Percentiles rank a stretch among this genome's conserved stretches.
These are phyloP conservation scores for Chalciporus sphaerocephalus DNA, from an alignment of 768 basidiomycete species.

Conservation along the genomic window DNA sequence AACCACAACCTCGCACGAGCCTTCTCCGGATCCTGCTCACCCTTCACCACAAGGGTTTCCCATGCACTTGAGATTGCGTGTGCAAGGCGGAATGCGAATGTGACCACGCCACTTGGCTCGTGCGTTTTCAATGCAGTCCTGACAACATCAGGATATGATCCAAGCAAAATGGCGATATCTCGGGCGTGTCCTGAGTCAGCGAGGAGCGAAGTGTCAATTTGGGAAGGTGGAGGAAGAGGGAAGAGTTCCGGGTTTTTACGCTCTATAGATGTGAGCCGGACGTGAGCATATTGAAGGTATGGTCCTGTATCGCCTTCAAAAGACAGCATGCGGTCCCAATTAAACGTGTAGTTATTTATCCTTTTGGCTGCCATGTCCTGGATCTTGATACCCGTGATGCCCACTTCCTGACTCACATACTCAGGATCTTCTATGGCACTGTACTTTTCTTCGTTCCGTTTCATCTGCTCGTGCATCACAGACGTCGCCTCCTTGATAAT, in stretches of 20 bases:
- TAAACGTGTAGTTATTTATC: conserved; percentile 94
- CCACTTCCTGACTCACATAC: conserved; percentile 72
- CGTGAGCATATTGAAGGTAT: conserved; percentile 96
- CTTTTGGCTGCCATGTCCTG: conserved; percentile 97
- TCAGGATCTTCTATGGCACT: conserved; percentile 84
- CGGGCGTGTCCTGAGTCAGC: conserved; percentile 66
- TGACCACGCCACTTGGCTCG: conserved; percentile 89
- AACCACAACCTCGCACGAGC: conserved; percentile 85
- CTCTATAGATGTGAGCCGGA: conserved; percentile 83
- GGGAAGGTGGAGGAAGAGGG: conserved; percentile 64
- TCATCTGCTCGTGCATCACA: conserved; percentile 97
- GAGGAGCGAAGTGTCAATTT: conserved; percentile 67
- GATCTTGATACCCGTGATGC: conserved; percentile 94
- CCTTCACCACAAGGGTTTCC: conserved; percentile 85
- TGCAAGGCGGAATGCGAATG: conserved; percentile 79
- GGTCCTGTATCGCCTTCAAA: conserved; percentile 96
- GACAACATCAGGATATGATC: conserved; percentile 89
- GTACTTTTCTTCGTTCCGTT: conserved; percentile 91
- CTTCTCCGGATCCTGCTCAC: conserved; percentile 69
- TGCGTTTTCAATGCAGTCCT: conserved; percentile 77
- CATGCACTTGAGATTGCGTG: conserved; percentile 91
- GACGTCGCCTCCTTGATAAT: conserved; percentile 84
- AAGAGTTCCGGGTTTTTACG: conserved; percentile 88
- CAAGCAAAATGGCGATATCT: conserved; percentile 82
- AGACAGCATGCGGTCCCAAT: conserved; percentile 90